Conservation (phyloP, 345 rosid species). For the Eucalyptus dawsonii region DNA sequence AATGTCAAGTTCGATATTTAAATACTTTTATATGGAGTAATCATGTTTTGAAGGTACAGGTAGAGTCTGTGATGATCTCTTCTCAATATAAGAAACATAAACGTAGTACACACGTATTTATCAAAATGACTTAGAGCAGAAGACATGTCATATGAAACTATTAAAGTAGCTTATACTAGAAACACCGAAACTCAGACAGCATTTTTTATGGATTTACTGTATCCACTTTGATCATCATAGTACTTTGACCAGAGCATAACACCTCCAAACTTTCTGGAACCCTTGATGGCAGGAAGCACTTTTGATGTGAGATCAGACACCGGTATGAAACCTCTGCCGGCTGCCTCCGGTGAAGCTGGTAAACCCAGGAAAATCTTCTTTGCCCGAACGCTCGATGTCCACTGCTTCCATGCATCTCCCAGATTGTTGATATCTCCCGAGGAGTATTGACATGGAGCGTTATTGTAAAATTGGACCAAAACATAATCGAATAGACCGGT, state of each 20-base stretch:
- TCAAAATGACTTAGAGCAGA: no score
- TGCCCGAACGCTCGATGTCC: slow-evolving; percentile 25
- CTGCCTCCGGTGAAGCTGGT: background rate
- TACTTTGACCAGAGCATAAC: background rate
- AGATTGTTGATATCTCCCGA: background rate
- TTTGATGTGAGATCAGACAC: background rate
- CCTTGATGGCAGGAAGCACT: background rate
- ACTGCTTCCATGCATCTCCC: slow-evolving; percentile 23
- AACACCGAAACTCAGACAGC: background rate
- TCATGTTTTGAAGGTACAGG: background rate
- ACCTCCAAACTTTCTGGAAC: background rate
- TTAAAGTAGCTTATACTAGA: background rate
- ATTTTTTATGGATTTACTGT: background rate
- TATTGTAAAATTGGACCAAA: background rate
- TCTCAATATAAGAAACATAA: background rate
- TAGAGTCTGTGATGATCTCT: background rate
- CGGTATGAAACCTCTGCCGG: background rate
- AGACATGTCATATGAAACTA: accelerated
- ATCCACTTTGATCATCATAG: background rate
- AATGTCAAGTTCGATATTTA: no score
- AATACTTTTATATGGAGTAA: background rate
- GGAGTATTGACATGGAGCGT: background rate
- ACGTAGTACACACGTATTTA: background rate
- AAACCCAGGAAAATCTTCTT: slow-evolving; percentile 30
- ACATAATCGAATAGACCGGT: background rate